Evolutionary conservation across 805 yeast genomes (phyloP).

Genomic region (Spathaspora sp.): DNA sequence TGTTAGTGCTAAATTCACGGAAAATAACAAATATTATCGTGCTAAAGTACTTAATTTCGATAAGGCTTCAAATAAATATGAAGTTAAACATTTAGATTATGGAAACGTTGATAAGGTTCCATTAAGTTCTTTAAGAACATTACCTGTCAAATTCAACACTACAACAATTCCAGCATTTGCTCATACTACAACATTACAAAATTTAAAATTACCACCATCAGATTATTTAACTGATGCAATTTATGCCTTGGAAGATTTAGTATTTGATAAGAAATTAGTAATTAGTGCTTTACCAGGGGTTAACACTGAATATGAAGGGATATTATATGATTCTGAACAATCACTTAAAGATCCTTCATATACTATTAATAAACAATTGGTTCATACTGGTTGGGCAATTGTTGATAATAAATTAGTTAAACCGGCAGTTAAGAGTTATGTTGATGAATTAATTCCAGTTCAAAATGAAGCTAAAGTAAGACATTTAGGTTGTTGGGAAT

Average conservation of each 20-base stretch:
- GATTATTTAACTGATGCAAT: constrained; percentile 56
- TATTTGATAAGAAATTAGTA: constrained; percentile 51
- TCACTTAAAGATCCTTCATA: constrained; percentile 51
- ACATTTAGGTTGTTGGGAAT: constrained; percentile 70
- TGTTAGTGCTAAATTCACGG: constrained; percentile 52
- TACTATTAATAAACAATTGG: constrained; percentile 58
- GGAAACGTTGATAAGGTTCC: constrained; percentile 52
- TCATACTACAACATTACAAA: constrained; percentile 49
- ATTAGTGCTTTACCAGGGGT: constrained; percentile 45
- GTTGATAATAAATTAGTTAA: constrained; percentile 35
- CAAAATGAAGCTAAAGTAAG: constrained; percentile 48
- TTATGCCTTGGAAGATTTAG: constrained; percentile 49
- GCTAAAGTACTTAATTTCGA: constrained; percentile 50
- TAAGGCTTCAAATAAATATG: constrained; percentile 37
- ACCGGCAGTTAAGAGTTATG: constrained; percentile 32
- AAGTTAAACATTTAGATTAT: constrained; percentile 59
- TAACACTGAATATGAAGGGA: constrained; percentile 46
- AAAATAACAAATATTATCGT: constrained; percentile 55
- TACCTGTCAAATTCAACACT: constrained; percentile 48
- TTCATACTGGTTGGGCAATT: constrained; percentile 57
- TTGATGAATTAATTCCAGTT: constrained; percentile 30
- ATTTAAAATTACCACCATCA: constrained; percentile 56
- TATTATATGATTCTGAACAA: constrained; percentile 54
- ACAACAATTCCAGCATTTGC: constrained; percentile 49
- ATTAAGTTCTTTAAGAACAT: constrained; percentile 41